Base-by-base conservation (phyloP, 2,329 filamentous ascomycete genomes). In the Daldinia sp. region DNA sequence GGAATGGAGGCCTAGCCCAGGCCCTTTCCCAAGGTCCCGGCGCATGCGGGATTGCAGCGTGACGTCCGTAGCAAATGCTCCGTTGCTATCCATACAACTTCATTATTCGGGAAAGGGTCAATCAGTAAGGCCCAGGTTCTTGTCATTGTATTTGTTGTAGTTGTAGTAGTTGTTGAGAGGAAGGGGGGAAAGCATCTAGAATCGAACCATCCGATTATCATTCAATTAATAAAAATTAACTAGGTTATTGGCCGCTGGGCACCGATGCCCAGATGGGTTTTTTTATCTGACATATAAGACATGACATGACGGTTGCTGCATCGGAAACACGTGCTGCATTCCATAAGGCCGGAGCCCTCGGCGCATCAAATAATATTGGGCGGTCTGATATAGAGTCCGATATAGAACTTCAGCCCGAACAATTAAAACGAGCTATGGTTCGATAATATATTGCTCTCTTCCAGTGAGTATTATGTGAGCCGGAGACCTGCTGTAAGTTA, bases 291-390 rank as follows among this genome's bases (percentile, higher is more conserved):
- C 56, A 23, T 39, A 58, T 26, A 57, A 48, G 51, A 48, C 37
- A 33, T 1, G 5, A 35, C 6, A 35, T 33, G 15, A n/a, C 6
- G 6, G 6, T 58, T 37, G 20, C 26, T 55, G 60, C 37, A 23
- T 57, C 56, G 35, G 37, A 60, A 65, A 66, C 68, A 64, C 65
- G 65, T 71, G 68, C 65, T 60, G 30, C 56, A 66, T 59, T 54
- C 65, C 62, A 68, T 63, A 13, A 68, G 65, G 65, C 63, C 68
- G 63, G 65, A 64, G 51, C 46, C 30, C 65, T 68, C 65, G 62
- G 62, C 62, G 65, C 41, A 10, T 39, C 6, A 35, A 33, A 35
- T 35, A 35, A 23, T 23, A 23, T 23, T 23, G 20, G 20, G 20
- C 20, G 20, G 20, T 55, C 46, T 5, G 20, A 51, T 55, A 60